Evolutionary conservation across 2,329 filamentous ascomycete genomes (phyloP), one percentile per base, ranked within the genome.

Genomic region (Fusarium sp.): DNA sequence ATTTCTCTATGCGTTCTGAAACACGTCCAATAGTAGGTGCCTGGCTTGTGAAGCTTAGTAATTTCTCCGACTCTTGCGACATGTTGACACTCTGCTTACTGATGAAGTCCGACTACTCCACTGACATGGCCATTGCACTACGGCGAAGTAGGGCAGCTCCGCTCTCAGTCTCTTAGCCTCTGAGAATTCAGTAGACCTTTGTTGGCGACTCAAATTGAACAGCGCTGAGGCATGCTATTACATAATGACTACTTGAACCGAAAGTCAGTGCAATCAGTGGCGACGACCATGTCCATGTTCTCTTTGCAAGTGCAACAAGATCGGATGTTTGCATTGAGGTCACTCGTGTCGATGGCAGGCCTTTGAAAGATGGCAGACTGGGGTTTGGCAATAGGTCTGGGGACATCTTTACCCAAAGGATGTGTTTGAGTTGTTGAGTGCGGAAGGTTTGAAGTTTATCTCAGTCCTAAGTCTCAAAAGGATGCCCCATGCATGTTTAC

Each of bases 401-500:
- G 3, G 6, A 8, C 18, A 11, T 3, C 12, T 15, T 16, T 15
- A 12, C 15, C 1, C 7, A 12, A 9, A n/a, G 2, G 15, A 32
- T 49, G 13, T 6, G 21, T n/a, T 21, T n/a, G 6, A 4, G 21
- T 30, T 32, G 28, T 18, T 13, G 0, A 50, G 30, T 13, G 21
- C 3, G 15, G 16, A 44, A 23, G 15, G 16, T 11, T 3, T n/a
- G 25, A 10, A 3, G 9, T 30, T 3, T 47, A n/a, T 30, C 13
- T n/a, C 19, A 11, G 10, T 7, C 5, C 4, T 18, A n/a, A 12
- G 16, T 9, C 19, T 23, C 8, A 15, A 23, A n/a, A 49, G 0
- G 9, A 28, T 21, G 12, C 2, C 12, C 9, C 12, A 21, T 28
- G 0, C 1, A 28, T 28, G 1, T 15, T 28, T 28, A 3, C 18